Base-by-base conservation (phyloP, 2,329 filamentous ascomycete species). In the Aspergillus pseudoglaucus region DNA sequence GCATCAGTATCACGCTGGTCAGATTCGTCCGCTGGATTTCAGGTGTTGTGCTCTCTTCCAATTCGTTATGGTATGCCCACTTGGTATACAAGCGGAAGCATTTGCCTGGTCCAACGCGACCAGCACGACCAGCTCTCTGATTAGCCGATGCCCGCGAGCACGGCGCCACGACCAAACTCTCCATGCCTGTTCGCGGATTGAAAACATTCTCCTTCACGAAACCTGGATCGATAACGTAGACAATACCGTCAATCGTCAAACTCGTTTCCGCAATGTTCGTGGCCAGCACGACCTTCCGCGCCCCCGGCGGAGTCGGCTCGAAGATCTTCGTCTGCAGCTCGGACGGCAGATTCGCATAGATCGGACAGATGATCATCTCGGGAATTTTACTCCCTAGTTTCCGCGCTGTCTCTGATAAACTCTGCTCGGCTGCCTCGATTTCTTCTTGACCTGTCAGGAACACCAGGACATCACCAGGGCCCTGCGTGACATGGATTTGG, bases 231-330 rank as follows among this genome's bases (percentile, higher is more conserved):
- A 97, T 95, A 32, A 97, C 93, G 64, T 94, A 96, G 7, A 91
- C 87, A 50, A 97, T 95, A 14, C 90, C 91, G 64, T 97, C 90
- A 49, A 98, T 95, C 0, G 93, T 98, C 61, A 98, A 72, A 74
- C 84, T 90, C 0, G 93, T 98, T 67, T 98, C 93, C 2, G 93
- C 93, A 66, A 98, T 97, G 63, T 98, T 98, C 2, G 93, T 97
- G 0, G 91, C 90, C 33, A 97, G 72, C 0, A 98, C 89, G 0
- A 97, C 89, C 64, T 97, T 98, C 23, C 93, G 81, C 0, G 87
- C 85, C 15, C 85, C 85, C 0, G 85, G 81, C 0, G 93, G 91
- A 0, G 91, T 95, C 0, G 90, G 90, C 59, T 95, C 89, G 60
- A 98, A 98, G 55, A 97, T 95, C 64, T 91, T 91, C 42, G 86